Conservation (phyloP, 2,329 filamentous ascomycete genomes). For the Meredithiella fracta region DNA sequence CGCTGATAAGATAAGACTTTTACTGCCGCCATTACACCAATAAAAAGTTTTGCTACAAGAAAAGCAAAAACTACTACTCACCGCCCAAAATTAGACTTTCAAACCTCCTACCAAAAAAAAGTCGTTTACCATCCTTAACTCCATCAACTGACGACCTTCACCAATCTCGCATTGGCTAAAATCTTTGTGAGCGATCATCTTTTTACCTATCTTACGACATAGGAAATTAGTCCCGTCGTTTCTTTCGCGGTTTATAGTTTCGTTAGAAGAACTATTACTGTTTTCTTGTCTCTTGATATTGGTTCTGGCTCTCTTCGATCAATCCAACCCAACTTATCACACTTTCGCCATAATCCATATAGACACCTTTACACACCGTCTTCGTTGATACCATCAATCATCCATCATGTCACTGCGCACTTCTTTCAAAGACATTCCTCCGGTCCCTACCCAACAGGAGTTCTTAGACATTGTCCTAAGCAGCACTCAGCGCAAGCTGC, state of each 20-base stretch:
- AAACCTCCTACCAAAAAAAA: conserved; percentile 1
- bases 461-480: conserved; percentile 96
- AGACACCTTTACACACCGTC: conserved; percentile 1
- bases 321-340: neutral
- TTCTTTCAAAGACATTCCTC: conserved; percentile 63
- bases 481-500: conserved; percentile 78
- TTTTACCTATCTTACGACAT: too few relatives aligned
- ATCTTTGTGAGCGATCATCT: neutral
- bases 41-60: conserved; percentile 15
- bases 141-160: neutral
- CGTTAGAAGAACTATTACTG: too few relatives aligned
- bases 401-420: conserved; percentile 22
- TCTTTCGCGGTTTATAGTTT: neutral
- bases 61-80: conserved; percentile 8
- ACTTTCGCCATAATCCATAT: neutral
- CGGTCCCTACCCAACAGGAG: conserved; percentile 82
- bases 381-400: conserved; percentile 6
- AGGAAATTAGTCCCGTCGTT: neutral
- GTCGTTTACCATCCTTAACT: neutral
- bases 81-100: neutral
- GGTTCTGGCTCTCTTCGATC: neutral
- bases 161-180: neutral
- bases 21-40: conserved; percentile 12
- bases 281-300: neutral
- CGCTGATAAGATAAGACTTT: conserved; percentile 18